Percentiles rank a stretch among this genome's conserved stretches.
Conservation (phyloP, 331 rosid genomes). For the Malus hybrid region DNA sequence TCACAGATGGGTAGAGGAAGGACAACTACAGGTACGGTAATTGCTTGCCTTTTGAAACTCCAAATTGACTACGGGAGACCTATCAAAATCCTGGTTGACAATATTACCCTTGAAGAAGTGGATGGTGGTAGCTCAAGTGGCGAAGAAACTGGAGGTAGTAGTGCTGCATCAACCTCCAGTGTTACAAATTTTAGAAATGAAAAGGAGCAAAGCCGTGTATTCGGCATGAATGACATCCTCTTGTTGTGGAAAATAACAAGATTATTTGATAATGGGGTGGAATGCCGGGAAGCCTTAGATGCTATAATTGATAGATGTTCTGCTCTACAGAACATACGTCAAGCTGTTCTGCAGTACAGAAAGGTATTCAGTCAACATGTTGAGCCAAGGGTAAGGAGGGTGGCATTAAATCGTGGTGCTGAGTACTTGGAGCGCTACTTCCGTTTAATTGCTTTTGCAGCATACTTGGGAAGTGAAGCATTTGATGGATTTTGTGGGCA, state of each 20-base stretch:
- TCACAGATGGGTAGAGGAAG: conserved; percentile 84
- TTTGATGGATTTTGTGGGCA: conserved; percentile 85
- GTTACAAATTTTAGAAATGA: conserved; percentile 24
- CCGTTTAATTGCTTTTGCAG: conserved; percentile 90
- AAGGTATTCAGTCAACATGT: conserved; percentile 75
- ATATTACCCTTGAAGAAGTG: conserved; percentile 37
- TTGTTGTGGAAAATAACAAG: conserved; percentile 78
- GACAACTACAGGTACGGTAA: conserved; percentile 83
- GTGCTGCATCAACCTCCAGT: conserved; percentile 22
- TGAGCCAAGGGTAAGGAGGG: conserved; percentile 89
- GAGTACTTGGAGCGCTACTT: conserved; percentile 91
- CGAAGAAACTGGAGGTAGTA: conserved; percentile 45
- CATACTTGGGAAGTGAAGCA: conserved; percentile 95
- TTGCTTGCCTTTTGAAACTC: conserved; percentile 81
- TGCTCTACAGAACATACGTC: conserved; percentile 78
- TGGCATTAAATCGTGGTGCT: conserved; percentile 85
- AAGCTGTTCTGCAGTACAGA: conserved; percentile 67
- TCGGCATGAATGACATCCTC: conserved; percentile 78
- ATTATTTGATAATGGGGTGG: conserved; percentile 80
- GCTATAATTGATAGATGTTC: conserved; percentile 81
- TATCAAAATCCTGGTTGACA: conserved; percentile 47
- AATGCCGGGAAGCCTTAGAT: conserved; percentile 81
- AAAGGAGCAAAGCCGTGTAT: conserved; percentile 39
- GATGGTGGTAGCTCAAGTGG: conserved; percentile 65
- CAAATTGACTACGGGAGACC: conserved; percentile 74